Conservation (phyloP, 2,329 filamentous ascomycete species). For the Fusarium sp. region DNA sequence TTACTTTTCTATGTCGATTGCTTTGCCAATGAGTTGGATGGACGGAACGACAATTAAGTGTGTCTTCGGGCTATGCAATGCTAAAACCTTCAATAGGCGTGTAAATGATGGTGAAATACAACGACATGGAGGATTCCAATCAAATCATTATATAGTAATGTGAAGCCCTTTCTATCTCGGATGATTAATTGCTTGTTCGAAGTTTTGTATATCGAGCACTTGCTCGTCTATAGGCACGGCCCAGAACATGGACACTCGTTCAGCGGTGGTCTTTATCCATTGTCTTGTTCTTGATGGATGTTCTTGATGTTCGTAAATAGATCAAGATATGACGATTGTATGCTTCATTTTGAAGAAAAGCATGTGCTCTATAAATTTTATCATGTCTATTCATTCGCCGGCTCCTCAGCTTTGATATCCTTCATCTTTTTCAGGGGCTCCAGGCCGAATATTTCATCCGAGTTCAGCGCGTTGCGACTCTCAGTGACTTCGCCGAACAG, state of each 20-base stretch:
- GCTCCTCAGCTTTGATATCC: constrained; percentile 21
- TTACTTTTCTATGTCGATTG: background rate
- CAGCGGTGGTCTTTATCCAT: background rate
- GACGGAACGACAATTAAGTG: background rate
- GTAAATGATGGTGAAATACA: background rate
- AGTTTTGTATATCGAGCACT: background rate
- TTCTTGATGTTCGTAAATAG: background rate
- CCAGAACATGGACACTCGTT: background rate
- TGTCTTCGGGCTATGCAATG: background rate
- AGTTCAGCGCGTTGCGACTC: constrained; percentile 54
- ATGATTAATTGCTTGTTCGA: background rate
- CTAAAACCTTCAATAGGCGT: background rate
- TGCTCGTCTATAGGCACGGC: background rate
- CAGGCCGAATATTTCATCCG: constrained; percentile 68
- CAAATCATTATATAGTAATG: constrained; percentile 1
- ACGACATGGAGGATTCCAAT: background rate
- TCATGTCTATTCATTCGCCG: background rate
- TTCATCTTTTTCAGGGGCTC: constrained; percentile 60
- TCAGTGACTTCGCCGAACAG: constrained; percentile 68
- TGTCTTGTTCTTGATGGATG: background rate
- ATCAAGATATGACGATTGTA: background rate
- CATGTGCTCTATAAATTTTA: constrained; percentile 11
- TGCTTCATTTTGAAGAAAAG: constrained; percentile 3
- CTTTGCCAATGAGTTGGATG: background rate
- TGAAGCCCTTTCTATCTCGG: background rate